Base-by-base conservation (phyloP, 176 grass and related monocot genomes). In the Oryza australiensis region DNA sequence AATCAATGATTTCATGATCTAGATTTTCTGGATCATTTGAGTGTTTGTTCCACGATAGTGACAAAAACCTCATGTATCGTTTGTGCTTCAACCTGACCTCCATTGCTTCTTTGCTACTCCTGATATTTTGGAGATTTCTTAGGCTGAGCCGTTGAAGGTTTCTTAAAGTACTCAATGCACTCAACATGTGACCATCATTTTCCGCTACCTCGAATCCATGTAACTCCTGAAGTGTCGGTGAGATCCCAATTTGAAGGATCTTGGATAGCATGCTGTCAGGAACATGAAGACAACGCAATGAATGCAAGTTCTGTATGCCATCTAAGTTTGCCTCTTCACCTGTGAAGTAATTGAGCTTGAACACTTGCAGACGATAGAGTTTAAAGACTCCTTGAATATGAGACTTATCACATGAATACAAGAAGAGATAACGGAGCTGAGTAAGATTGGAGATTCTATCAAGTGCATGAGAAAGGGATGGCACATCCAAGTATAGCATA, bases 161-260 rank as follows among this genome's bases (percentile, higher is more conserved):
- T 9, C 10, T 87, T 16, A 82, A n/a, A 7, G 41, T 45, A 9
- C 51, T 33, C 59, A 83, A 53, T 28, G 27, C 64, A 57, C 18
- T 55, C 34, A 79, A 49, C 64, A 46, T 88, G 23, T 64, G 18
- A 20, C 51, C 72, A 46, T 77, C 33, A 35, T 88, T 62, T 32
- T 82, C 15, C 10, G 8, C 73, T 2, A 73, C 14, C 13, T 74
- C 27, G 23, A 82, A 72, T 7, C 15, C 22, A 10, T 77, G 65
- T 30, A 88, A 55, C 32, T 88, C 81, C 51, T 83, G 45, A 12
- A 87, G 38, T 38, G 70, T 82, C 5, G 62, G 27, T 67, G 82
- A 30, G 29, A 66, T 87, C 72, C 85, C 78, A 3, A 70, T 76
- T 28, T 42, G 8, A 4, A 46, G 70, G 9, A 76, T 40, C 32